phyloP scores from a whole-genome alignment of 768 basidiomycete genomes.

The Bullera alba region DNA sequence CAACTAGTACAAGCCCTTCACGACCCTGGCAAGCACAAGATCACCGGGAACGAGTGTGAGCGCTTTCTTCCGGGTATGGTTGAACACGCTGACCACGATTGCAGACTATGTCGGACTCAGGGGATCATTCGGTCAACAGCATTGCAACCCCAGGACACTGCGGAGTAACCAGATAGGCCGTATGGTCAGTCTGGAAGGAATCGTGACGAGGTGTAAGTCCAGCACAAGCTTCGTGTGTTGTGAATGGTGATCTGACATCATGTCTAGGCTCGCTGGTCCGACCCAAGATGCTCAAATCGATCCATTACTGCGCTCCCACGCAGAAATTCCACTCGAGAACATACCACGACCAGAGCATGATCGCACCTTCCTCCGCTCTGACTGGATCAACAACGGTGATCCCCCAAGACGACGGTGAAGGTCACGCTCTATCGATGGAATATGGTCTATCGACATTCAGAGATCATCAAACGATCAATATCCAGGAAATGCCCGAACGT shows the following conservation, averaged over 20 bases:
- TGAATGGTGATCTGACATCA: background rate
- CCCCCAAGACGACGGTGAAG: constrained; percentile 87
- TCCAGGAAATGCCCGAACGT: constrained; percentile 99
- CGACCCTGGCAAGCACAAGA: constrained; percentile 72
- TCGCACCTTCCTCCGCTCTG: constrained; percentile 62
- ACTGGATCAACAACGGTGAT: constrained; percentile 62
- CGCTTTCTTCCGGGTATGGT: background rate
- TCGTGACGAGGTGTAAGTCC: constrained; percentile 77
- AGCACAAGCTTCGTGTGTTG: background rate
- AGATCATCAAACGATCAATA: constrained; percentile 94
- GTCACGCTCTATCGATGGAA: constrained; percentile 77
- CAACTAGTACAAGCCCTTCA: constrained; percentile 67
- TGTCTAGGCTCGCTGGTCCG: constrained; percentile 86
- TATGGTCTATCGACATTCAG: constrained; percentile 85
- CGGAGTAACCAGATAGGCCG: constrained; percentile 81
- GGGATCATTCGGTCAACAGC: constrained; percentile 96
- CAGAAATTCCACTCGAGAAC: constrained; percentile 73
- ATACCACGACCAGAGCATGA: constrained; percentile 77
- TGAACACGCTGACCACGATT: background rate
- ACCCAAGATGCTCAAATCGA: constrained; percentile 95
- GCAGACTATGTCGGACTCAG: constrained; percentile 76
- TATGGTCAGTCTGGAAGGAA: constrained; percentile 96
- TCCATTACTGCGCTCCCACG: constrained; percentile 91
- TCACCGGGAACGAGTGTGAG: constrained; percentile 63
- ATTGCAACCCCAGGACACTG: constrained; percentile 89